phyloP scores from a whole-genome alignment of 2,329 filamentous ascomycete genomes.

The Myriosclerotinia duriaeana region DNA sequence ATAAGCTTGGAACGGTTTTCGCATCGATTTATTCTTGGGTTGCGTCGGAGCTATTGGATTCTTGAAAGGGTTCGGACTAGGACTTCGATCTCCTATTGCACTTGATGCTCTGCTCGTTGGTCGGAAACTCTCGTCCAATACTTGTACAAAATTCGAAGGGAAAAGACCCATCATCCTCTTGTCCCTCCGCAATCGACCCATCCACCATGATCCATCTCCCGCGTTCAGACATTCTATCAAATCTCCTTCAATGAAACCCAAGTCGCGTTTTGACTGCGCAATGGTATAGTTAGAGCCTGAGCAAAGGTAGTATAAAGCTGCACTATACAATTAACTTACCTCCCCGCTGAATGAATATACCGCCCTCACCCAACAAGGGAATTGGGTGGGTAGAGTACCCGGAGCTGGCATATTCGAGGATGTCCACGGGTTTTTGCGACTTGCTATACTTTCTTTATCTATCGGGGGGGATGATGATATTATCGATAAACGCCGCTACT shows the following conservation, averaged over 20 bases:
- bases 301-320: neutral
- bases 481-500: neutral
- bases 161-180: slow-evolving; percentile 89
- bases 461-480: neutral
- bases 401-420: slow-evolving; percentile 49
- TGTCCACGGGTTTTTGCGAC: slow-evolving; percentile 11
- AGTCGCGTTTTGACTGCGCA: slow-evolving; percentile 76
- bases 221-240: slow-evolving; percentile 97
- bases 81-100: slow-evolving; percentile 44
- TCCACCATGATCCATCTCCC: slow-evolving; percentile 98
- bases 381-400: slow-evolving; percentile 67
- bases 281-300: neutral
- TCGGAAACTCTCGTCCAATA: slow-evolving; percentile 81
- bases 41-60: slow-evolving; percentile 38
- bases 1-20: slow-evolving; percentile 67
- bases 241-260: slow-evolving; percentile 96
- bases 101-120: slow-evolving; percentile 65
- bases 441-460: slow-evolving; percentile 10
- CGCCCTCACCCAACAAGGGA: slow-evolving; percentile 89
- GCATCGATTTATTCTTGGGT: slow-evolving; percentile 57
- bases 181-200: slow-evolving; percentile 85
- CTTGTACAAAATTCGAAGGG: slow-evolving; percentile 94
- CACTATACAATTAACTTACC: slow-evolving; percentile 41
- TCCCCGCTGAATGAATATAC: slow-evolving; percentile 94
- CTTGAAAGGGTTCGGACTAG: slow-evolving; percentile 39